A percentile compares a stretch with the other conserved stretches of the same genome.
These are phyloP conservation scores for Mucor circinelloides DNA, from an alignment of 371 early-diverging fungal genomes.

Conservation along the genomic window DNA sequence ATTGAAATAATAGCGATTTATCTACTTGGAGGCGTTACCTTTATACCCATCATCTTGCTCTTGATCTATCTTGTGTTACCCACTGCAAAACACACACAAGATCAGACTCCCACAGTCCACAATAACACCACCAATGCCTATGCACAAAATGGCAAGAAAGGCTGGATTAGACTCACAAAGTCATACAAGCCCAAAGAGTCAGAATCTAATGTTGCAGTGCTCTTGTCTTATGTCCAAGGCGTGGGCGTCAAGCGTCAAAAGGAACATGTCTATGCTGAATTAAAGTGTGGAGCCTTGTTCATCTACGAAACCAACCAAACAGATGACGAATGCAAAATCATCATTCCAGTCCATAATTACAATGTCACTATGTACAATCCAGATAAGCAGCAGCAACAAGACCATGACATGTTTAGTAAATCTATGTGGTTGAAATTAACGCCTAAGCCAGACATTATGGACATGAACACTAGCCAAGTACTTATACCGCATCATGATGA, in stretches of 20 bases:
- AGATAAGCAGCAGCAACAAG: constrained; percentile 36
- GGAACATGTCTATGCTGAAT: constrained; percentile 65
- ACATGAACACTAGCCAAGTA: background rate
- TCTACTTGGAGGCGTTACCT: constrained; percentile 36
- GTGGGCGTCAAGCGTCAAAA: constrained; percentile 20
- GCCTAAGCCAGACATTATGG: constrained; percentile 18
- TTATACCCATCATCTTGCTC: constrained; percentile 29
- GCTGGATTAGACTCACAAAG: constrained; percentile 42
- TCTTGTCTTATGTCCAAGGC: constrained; percentile 28
- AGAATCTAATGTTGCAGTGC: constrained; percentile 11
- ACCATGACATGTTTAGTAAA: constrained; percentile 59
- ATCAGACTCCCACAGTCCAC: background rate
- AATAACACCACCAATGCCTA: constrained; percentile 2
- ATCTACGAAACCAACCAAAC: constrained; percentile 78
- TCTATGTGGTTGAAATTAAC: constrained; percentile 55
- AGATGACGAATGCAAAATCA: constrained; percentile 65
- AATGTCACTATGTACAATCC: constrained; percentile 65
- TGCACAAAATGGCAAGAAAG: constrained; percentile 29
- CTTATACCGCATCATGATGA: background rate
- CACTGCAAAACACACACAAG: background rate
- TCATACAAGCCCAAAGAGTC: constrained; percentile 16
- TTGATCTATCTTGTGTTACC: constrained; percentile 9
- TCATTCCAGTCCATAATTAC: constrained; percentile 72
- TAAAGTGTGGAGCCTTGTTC: constrained; percentile 80
- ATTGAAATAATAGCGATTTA: constrained; percentile 26